These are phyloP conservation scores for Setaria italica DNA, from an alignment of 202 grass and related monocot genomes.

Conservation along the genomic window DNA sequence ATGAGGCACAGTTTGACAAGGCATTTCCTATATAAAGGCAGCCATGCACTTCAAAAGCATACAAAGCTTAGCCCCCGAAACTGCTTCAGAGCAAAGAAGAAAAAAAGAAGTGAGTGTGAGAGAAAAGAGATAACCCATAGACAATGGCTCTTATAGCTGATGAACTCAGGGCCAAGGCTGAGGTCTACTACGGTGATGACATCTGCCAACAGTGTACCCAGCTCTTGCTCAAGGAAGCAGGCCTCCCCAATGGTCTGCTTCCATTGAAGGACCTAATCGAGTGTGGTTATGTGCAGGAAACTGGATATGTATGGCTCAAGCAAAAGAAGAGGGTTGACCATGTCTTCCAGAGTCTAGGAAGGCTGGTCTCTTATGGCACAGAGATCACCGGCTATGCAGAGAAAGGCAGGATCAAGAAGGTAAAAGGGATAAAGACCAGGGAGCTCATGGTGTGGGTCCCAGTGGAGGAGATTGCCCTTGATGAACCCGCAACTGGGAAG, in stretches of 20 bases:
- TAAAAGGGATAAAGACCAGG: constrained; percentile 94
- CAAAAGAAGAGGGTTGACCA: constrained; percentile 87
- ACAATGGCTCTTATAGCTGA: constrained; percentile 62
- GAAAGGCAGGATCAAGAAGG: constrained; percentile 86
- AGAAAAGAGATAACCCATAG: constrained; percentile 37
- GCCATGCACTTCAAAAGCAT: constrained; percentile 34
- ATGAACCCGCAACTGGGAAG: constrained; percentile 57
- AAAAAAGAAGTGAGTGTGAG: not conserved
- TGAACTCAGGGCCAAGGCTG: constrained; percentile 70
- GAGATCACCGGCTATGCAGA: constrained; percentile 86
- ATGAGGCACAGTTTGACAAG: constrained; percentile 37
- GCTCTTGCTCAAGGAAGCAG: constrained; percentile 73
- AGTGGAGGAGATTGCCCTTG: constrained; percentile 76
- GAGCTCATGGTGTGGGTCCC: constrained; percentile 92
- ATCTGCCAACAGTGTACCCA: constrained; percentile 69
- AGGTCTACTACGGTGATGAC: constrained; percentile 81
- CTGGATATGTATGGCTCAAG: constrained; percentile 87
- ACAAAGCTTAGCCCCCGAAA: constrained; percentile 47
- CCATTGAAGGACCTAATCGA: constrained; percentile 75
- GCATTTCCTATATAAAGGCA: constrained; percentile 59
- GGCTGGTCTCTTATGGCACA: constrained; percentile 68
- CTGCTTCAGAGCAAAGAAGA: constrained; percentile 30
- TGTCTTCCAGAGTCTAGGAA: constrained; percentile 64
- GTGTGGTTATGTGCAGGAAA: constrained; percentile 80
- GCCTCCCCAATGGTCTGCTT: constrained; percentile 75